A percentile compares a stretch with the other conserved stretches of the same genome.
Conservation (phyloP, 495 filamentous ascomycete species). For the Aspergillus haitiensis region DNA sequence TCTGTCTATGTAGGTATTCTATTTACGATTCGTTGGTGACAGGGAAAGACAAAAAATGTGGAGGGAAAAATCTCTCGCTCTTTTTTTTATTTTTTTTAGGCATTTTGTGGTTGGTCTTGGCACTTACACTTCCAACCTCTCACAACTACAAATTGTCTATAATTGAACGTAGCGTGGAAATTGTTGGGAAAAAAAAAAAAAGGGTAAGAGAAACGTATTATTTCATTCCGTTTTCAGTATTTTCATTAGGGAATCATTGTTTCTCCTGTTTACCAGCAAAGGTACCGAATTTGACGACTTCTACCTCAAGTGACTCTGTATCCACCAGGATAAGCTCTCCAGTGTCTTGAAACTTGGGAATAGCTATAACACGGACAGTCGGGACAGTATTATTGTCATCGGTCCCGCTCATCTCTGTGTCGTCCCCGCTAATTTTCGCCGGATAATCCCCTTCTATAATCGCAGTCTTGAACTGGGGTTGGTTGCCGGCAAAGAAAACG, state of each 20-base stretch:
- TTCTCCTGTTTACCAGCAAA: slow-evolving; percentile 48
- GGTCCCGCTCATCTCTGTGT: slow-evolving; percentile 45
- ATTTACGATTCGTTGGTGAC: not conserved
- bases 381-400: slow-evolving; percentile 54
- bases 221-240: slow-evolving; percentile 1
- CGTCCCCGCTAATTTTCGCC: slow-evolving; percentile 35
- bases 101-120: slow-evolving; percentile 23
- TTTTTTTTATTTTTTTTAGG: slow-evolving; percentile 4
- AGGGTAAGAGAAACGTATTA: slow-evolving; percentile 4
- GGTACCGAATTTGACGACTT: slow-evolving; percentile 65
- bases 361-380: slow-evolving; percentile 68
- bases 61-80: not conserved
- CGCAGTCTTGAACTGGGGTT: slow-evolving; percentile 76
- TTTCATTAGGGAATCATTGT: slow-evolving; percentile 30
- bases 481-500: slow-evolving; percentile 86
- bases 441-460: slow-evolving; percentile 59
- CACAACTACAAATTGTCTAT: not conserved
- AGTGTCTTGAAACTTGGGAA: slow-evolving; percentile 80
- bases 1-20: not conserved
- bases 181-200: no score
- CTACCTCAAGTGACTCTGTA: slow-evolving; percentile 75
- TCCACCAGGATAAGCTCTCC: slow-evolving; percentile 84
- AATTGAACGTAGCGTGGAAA: no score
- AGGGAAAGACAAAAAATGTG: not conserved
- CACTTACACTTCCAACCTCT: not conserved